Percentiles rank a stretch among this genome's conserved stretches.
phyloP scores from a whole-genome alignment of 805 yeast genomes.

The Candida pseudofarinosa region DNA sequence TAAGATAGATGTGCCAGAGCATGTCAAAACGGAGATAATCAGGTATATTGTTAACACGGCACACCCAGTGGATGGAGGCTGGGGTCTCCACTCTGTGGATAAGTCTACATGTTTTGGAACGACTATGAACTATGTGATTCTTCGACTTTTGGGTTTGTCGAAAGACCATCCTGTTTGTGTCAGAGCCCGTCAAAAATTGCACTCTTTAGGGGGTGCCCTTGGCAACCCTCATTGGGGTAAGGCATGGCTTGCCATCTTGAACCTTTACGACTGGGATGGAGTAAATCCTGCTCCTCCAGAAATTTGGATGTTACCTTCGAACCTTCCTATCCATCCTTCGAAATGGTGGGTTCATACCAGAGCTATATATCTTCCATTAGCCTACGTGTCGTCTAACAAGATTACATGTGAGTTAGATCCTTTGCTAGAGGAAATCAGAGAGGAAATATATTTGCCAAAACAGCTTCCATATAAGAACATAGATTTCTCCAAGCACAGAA shows the following conservation, averaged over 20 bases:
- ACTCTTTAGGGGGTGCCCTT: constrained; percentile 80
- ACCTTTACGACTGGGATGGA: constrained; percentile 90
- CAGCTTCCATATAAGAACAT: constrained; percentile 58
- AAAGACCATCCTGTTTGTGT: constrained; percentile 71
- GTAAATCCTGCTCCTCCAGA: constrained; percentile 99
- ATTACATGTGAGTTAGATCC: constrained; percentile 59
- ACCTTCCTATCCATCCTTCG: constrained; percentile 84
- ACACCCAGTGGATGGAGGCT: constrained; percentile 99
- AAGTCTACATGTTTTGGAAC: constrained; percentile 97
- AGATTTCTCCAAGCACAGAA: constrained; percentile 67
- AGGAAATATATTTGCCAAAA: constrained; percentile 61
- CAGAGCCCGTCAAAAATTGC: constrained; percentile 70
- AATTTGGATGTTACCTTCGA: constrained; percentile 81
- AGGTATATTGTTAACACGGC: constrained; percentile 87
- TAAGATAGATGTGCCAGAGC: constrained; percentile 62
- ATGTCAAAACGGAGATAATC: constrained; percentile 62
- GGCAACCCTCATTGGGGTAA: constrained; percentile 98
- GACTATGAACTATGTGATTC: constrained; percentile 73
- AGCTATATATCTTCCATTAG: constrained; percentile 82
- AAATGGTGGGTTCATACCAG: constrained; percentile 99
- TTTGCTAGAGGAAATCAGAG: constrained; percentile 59
- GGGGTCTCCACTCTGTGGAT: constrained; percentile 94
- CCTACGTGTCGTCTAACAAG: constrained; percentile 64
- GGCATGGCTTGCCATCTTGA: constrained; percentile 78
- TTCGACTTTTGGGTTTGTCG: constrained; percentile 75